Base-by-base conservation (phyloP, 148 eudicot genomes). In the Limonium bicolor region DNA sequence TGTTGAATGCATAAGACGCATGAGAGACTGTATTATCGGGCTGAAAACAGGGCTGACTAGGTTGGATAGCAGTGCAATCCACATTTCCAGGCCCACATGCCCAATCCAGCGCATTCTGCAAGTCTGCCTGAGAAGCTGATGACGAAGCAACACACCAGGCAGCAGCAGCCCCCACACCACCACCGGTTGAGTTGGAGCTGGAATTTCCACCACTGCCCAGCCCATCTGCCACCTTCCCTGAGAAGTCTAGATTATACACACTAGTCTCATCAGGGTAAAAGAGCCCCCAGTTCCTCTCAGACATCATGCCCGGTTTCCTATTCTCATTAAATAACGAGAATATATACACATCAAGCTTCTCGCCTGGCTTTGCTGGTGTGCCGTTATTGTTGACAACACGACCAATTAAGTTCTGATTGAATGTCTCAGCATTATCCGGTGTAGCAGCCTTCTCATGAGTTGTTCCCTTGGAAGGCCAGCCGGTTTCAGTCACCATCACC, bases 201-300 rank as follows among this genome's bases (percentile, higher is more conserved):
- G 48, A 6, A 20, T 43, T 41, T 22, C 36, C 62, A 5, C 41
- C 58, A 6, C 67, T 15, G 22, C 43, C 43, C 2, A 32, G 45
- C 44, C 51, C 34, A 35, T 68, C 82, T 18, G 71, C 77, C 5
- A 65, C 65, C 43, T 57, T 73, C 16, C 99, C 99, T 0, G 62
- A 50, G 40, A 84, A 90, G 62, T 90, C 99, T 40, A 90, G 58
- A 47, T 59, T 84, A 57, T 90, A 90, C 0, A 90, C 76, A 31
- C 99, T 90, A 0, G 99, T 90, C 43, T 76, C 88, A 59, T 70
- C 99, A 0, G 99, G 95, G 54, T 84, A 90, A 64, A 77, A 90
- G 45, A 90, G 51, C 5, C 99, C 99, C 95, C 95, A 90, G 32
- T 90, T 90, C 67, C 99, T 84, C 73, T 90, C 99, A 1, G 99